Percentiles rank a stretch among this genome's conserved stretches.
Evolutionary conservation across 108 stramenopile genomes (phyloP).

Genomic region (Stephanodiscus minutulus): DNA sequence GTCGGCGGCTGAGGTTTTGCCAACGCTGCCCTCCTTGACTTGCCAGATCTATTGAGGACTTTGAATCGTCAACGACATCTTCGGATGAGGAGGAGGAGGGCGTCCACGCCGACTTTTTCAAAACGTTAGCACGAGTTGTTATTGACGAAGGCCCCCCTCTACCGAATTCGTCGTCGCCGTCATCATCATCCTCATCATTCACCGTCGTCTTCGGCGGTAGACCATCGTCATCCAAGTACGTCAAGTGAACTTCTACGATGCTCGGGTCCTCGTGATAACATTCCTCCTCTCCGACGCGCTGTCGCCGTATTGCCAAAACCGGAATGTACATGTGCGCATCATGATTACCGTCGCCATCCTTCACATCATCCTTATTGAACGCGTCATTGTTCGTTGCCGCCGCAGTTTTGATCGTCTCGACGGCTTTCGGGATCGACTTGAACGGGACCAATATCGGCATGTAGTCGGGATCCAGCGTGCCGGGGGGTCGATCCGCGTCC

Average conservation of each 20-base stretch:
- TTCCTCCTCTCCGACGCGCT: conserved; percentile 80
- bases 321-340: conserved; percentile 62
- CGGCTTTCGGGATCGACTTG: not conserved
- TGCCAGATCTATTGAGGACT: not conserved
- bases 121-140: conserved; percentile 7
- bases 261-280: conserved; percentile 83
- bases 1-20: conserved; percentile 9
- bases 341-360: conserved; percentile 3
- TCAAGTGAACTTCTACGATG: conserved; percentile 67
- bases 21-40: not conserved
- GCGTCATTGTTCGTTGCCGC: not conserved
- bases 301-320: conserved; percentile 71
- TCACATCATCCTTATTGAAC: not conserved
- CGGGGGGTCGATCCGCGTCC: not conserved
- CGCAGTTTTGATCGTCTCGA: not conserved
- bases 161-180: conserved; percentile 59
- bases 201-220: conserved; percentile 33
- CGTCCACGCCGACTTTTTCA: conserved; percentile 35
- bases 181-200: conserved; percentile 44
- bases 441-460: not conserved
- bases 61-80: not conserved
- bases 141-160: not conserved
- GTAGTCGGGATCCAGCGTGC: conserved; percentile 1
- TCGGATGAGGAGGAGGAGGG: conserved; percentile 8
- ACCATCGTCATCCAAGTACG: conserved; percentile 54